Conservation (phyloP, 2,329 filamentous ascomycete genomes). For the Colletotrichum navitas region DNA sequence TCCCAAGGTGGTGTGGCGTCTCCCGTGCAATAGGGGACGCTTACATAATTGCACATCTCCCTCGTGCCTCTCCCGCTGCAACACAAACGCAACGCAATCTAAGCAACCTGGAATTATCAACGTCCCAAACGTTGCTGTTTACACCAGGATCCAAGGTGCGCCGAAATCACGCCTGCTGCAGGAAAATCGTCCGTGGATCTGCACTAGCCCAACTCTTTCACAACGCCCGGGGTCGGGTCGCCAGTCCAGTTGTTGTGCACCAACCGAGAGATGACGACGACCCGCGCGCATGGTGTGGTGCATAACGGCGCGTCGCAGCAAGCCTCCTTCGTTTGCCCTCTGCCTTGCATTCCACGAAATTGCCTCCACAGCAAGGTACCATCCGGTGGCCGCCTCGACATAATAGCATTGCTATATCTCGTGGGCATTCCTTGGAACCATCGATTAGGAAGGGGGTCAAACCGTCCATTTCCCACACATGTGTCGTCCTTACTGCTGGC, state of each 20-base stretch:
- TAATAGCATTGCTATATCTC: slow-evolving; percentile 16
- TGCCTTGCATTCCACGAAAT: slow-evolving; percentile 9
- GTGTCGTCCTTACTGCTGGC: no score
- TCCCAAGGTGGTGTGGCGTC: no score
- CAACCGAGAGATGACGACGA: background rate
- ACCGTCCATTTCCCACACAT: slow-evolving; percentile 2
- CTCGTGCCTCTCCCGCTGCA: background rate
- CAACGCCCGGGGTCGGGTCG: no score
- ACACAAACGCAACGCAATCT: slow-evolving; percentile 1
- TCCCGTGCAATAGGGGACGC: background rate
- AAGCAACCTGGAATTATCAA: slow-evolving; percentile 22
- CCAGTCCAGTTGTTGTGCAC: no score
- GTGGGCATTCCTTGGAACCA: slow-evolving; percentile 23
- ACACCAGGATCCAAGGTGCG: background rate
- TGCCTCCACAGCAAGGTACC: background rate
- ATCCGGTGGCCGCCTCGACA: background rate
- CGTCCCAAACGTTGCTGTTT: slow-evolving; percentile 19
- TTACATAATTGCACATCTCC: slow-evolving; percentile 25
- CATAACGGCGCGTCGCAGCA: slow-evolving; percentile 17
- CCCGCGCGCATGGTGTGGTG: background rate
- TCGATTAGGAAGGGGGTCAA: no score
- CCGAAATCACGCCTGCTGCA: no score
- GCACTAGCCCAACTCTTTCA: slow-evolving; percentile 23
- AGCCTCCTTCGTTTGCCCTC: background rate
- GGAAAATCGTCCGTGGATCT: slow-evolving; percentile 34